Evolutionary conservation across 345 rosid species (phyloP), one percentile per base, ranked within the genome.

Genomic region (Noccaea caerulescens): DNA sequence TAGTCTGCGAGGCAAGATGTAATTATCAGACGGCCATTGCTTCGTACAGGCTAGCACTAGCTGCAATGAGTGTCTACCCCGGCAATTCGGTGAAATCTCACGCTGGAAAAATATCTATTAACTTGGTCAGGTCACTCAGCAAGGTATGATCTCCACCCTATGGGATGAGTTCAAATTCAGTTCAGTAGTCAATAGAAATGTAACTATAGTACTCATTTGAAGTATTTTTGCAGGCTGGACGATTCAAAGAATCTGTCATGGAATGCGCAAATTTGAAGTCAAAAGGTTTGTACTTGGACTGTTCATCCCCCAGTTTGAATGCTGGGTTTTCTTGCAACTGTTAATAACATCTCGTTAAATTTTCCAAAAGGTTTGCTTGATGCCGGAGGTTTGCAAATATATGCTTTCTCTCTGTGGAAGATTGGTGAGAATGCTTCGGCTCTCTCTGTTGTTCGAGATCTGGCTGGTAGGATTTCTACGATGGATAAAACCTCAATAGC

Each of bases 371-470:
- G 96, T 75, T 70, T 81, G 82, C 95, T 91, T 65, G 91, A 88
- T 65, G 80, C 76, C 0, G 85, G 84, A 84, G 84, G 85, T 34
- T 80, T 91, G 80, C 96, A 91, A 76, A 74, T 91, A 72, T 88
- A 91, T 83, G 95, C 96, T 66, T 73, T 85, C 73, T 88, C 91
- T 69, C 71, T 94, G 59, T 94, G 97, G 95, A 73, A 86, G 82
- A 84, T 82, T 80, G 97, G 95, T 67, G 82, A 84, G 65, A 75
- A 80, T 63, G 90, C 87, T 62, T 71, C 55, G 69, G 93, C 97
- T 43, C 86, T 89, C 76, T 78, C 83, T 64, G 85, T 77, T 69
- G 76, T 82, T 56, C 76, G 84, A 68, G 77, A 76, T 76, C 84
- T 94, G 36, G 96, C 88, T 72, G 80, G 80, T 54, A 67, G 65